Evolutionary conservation across 169 alveolate species (phyloP), one percentile per base, ranked within the genome.

Genomic region (Eimeria sp.): DNA sequence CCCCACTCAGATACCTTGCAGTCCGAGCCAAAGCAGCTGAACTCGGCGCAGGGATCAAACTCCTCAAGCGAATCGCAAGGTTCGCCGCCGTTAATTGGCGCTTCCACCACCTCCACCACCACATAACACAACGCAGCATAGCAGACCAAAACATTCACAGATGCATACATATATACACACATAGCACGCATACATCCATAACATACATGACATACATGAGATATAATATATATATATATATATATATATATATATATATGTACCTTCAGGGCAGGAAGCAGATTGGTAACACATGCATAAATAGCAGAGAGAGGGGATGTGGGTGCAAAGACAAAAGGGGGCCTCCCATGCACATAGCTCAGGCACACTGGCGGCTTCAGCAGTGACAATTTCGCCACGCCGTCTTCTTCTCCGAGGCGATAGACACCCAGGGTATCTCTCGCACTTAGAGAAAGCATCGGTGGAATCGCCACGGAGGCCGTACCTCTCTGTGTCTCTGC

Each of bases 1-100:
- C 97, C 72, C 98, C 98, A 97, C 75, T 95, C 97, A 7, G 97
- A 91, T 34, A 97, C 98, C 22, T 92, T 86, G 76, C 98, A 97
- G 86, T 95, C 97, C n/a, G 67, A 73, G 25, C 88, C 97, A 75
- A 47, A 95, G 72, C 95, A 95, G 47, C 96, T 94, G 9, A 78
- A 80, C 58, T 78, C 94, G 27, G 91, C 94, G 58, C 98, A 97
- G 13, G 97, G 92, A 63, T 93, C 96, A 67, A 86, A 92, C 47
- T 97, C 97, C 65, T 83, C 95, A 34, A 95, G 92, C 20, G 90
- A 47, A 0, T 83, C 97, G 34, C 98, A 97, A 6, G 90, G 89
- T 45, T 30, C 78, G 7, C 98, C 98, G 22, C 96, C 97, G 75
- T 87, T 95, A 22, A 95, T 65, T 2, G 96, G 97, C 11, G 93